Base-by-base conservation (phyloP, 2,329 filamentous ascomycete genomes). In the Claviceps quebecensis region DNA sequence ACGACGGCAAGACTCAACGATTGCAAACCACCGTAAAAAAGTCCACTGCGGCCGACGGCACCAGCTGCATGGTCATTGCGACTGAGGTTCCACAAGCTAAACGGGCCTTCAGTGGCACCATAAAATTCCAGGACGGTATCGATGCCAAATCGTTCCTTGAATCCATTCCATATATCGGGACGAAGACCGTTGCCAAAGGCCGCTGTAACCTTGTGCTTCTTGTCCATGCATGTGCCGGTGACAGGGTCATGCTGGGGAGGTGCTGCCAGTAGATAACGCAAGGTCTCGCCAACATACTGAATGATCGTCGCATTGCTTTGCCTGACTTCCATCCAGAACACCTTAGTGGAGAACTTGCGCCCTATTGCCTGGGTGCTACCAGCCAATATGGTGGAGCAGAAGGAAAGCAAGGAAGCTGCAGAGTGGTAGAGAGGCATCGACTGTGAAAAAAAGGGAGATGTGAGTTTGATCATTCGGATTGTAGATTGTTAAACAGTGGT, bases 391-490 rank as follows among this genome's bases (percentile, higher is more conserved):
- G 78, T 75, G 46, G 79, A 72, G 47, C 75, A 66, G 52, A 90
- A 77, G 23, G 83, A 86, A 44, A 95, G 73, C 6, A 93, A 59
- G 4, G 79, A 71, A 13, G 86, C 89, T 0, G 88, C 87, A 41
- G 84, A 84, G 69, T 95, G 89, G 63, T 95, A 95, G 6, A 95
- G 73, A 0, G 89, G 89, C 87, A 95, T 94, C 52, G 83, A 83
- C 83, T 54, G 29, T 11, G 34, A 13, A 2, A n/a, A 47, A 39
- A 4, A 16, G 29, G 29, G 29, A 40, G 5, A 47, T 6, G 5
- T 19, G 6, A 47, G 5, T 0, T 4, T 7, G 39, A 36, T 34
- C 29, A 34, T 34, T 34, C 8, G 17, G 45, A 11, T n/a, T 22
- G 13, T 47, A 13, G 19, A 8, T 39, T 39, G 46, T 17, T 14